Base-by-base conservation (phyloP, 371 early-diverging fungal species). In the Haplosporangium sp. region DNA sequence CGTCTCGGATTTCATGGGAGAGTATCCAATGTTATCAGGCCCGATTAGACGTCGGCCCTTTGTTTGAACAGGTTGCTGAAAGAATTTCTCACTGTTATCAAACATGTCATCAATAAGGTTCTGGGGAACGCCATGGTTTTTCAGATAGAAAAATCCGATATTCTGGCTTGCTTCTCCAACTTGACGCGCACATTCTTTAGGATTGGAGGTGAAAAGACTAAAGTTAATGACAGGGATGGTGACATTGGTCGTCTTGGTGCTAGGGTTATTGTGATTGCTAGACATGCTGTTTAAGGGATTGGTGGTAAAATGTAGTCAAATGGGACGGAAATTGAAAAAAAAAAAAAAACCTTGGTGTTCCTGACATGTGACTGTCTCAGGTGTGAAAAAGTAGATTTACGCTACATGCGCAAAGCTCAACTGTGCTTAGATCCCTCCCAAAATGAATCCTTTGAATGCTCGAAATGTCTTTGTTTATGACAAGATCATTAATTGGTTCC, bases 401-500 rank as follows among this genome's bases (percentile, higher is more conserved):
- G 15, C 27, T 50, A 3, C 20, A 11, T 39, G 37, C 39, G 59
- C 27, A 27, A 27, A 39, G n/a, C 11, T 17, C 38, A 60, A 38
- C 7, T 66, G 42, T 40, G 27, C 52, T 52, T 38, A 8, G 27
- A 45, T n/a, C 8, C 13, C 34, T 55, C 56, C 8, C 58, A 38
- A 55, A 13, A 72, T 77, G 77, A 77, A 66, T 69, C 72, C 77
- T 11, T 56, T 77, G 37, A 62, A 75, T 53, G 68, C 69, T 56
- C 65, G 82, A 27, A 60, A 60, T 39, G 76, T 50, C 20, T 92
- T 92, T 70, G 83, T 84, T 37, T 90, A 90, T 73, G 91, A 90
- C 69, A 87, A 92, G 72, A 86, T 89, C 42, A 94, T 97, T 70
- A 95, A 94, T 76, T 98, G 99, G 98, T 96, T 94, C 84, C 98